Conservation (phyloP, 1,139 yeast genomes). For the Tardiomyces depauwii region DNA sequence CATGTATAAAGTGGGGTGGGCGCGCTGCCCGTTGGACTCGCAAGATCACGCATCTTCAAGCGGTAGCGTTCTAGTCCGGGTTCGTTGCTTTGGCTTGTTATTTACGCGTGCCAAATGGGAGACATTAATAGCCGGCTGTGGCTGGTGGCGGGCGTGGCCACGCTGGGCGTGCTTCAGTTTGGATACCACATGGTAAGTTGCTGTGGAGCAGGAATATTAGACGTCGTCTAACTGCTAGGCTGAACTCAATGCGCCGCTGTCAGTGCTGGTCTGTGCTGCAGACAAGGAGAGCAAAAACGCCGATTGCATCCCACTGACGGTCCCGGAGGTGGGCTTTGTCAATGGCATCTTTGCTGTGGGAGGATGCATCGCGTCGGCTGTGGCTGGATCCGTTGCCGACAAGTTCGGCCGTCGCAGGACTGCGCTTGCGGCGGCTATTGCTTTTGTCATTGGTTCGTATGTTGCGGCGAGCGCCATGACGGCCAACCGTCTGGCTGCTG, state of each 20-base stretch:
- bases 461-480: conserved; percentile 43
- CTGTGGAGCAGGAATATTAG: too few relatives aligned
- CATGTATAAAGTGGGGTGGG: too few relatives aligned
- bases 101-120: too few relatives aligned
- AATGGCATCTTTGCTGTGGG: conserved; percentile 82
- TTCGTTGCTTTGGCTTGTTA: too few relatives aligned
- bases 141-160: conserved; percentile 14
- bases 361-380: conserved; percentile 67
- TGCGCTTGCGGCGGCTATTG: conserved; percentile 42
- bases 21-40: too few relatives aligned
- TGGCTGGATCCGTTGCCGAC: conserved; percentile 65
- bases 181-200: conserved; percentile 59
- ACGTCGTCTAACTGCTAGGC: conserved; percentile 27
- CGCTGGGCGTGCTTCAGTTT: conserved; percentile 69
- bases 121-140: neutral
- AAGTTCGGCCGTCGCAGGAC: conserved; percentile 51
- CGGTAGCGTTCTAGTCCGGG: too few relatives aligned
- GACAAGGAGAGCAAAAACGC: conserved; percentile 15
- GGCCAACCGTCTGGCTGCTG: conserved; percentile 40
- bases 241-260: conserved; percentile 76
- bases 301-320: conserved; percentile 51
- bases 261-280: conserved; percentile 42
- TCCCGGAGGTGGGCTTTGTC: conserved; percentile 63
- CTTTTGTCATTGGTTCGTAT: conserved; percentile 59
- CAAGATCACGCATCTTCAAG: too few relatives aligned